A percentile compares a stretch with the other conserved stretches of the same genome.
Conservation (phyloP, 2,329 filamentous ascomycete species). For the Fusarium nygamai region DNA sequence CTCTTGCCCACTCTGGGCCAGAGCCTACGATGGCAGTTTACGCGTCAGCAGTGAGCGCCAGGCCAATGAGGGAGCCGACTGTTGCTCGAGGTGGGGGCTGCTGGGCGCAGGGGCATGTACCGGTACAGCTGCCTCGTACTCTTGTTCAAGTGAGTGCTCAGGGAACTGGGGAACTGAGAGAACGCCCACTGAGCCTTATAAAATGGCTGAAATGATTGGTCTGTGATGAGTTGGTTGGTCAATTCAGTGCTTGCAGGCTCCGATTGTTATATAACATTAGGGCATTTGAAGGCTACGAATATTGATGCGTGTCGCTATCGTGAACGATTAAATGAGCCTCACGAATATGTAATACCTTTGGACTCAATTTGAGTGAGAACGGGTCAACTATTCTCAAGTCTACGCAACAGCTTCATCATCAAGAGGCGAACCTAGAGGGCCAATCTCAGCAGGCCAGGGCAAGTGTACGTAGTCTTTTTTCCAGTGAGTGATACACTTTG, state of each 20-base stretch:
- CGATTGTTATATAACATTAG: constrained; percentile 24
- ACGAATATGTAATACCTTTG: not conserved
- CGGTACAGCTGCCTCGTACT: constrained; percentile 38
- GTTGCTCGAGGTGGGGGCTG: constrained; percentile 32
- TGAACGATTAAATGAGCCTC: constrained; percentile 5
- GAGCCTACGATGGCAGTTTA: constrained; percentile 49
- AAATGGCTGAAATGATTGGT: not conserved
- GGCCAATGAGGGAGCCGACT: constrained; percentile 43
- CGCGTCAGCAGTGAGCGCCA: constrained; percentile 49
- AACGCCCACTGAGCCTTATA: constrained; percentile 10
- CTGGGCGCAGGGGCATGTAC: constrained; percentile 43
- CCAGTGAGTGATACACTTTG: constrained; percentile 3
- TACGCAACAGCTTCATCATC: constrained; percentile 39
- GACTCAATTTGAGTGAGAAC: constrained; percentile 1
- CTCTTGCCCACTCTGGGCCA: constrained; percentile 41
- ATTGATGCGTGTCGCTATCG: constrained; percentile 15
- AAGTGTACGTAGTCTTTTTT: constrained; percentile 29
- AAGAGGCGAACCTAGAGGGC: constrained; percentile 30
- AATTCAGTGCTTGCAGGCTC: not conserved
- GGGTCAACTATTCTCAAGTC: constrained; percentile 21
- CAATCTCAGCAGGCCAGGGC: constrained; percentile 23
- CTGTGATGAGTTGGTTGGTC: not conserved
- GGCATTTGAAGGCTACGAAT: constrained; percentile 15
- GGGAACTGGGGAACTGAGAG: constrained; percentile 14
- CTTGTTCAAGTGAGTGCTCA: not conserved